phyloP scores from a whole-genome alignment of 164 flowering plant species.

The Sextonia rubra region DNA sequence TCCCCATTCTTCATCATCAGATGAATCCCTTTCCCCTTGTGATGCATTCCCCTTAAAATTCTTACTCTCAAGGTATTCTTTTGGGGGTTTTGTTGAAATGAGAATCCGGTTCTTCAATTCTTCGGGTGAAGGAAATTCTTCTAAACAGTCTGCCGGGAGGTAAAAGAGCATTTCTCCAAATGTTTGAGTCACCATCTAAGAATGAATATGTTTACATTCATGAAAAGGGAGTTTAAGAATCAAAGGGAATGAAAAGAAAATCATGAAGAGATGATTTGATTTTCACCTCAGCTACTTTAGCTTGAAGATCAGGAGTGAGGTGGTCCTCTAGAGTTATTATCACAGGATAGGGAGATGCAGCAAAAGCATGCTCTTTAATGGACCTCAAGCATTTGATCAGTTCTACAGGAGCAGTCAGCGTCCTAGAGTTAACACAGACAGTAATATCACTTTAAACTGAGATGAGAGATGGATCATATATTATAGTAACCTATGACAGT shows the following conservation, averaged over 20 bases:
- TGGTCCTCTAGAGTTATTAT: conserved; percentile 75
- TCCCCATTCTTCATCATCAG: conserved; percentile 40
- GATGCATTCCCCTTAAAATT: conserved; percentile 16
- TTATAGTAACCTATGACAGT: not conserved
- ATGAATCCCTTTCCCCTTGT: conserved; percentile 27
- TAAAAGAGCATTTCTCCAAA: conserved; percentile 67
- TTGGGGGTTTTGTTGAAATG: conserved; percentile 90
- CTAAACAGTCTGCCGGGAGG: conserved; percentile 44
- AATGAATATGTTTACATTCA: not conserved
- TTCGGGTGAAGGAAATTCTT: conserved; percentile 76
- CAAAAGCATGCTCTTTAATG: conserved; percentile 63
- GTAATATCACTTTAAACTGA: conserved; percentile 3
- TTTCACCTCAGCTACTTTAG: conserved; percentile 73
- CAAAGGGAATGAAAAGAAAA: not conserved
- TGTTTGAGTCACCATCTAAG: conserved; percentile 59
- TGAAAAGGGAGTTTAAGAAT: not conserved
- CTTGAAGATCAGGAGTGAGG: conserved; percentile 64
- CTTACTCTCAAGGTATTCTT: conserved; percentile 42
- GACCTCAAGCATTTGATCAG: conserved; percentile 67
- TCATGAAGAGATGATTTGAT: not conserved
- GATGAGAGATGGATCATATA: not conserved
- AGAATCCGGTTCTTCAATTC: conserved; percentile 52
- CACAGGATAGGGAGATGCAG: conserved; percentile 57
- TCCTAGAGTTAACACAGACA: conserved; percentile 35
- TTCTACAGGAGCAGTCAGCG: conserved; percentile 57